These are phyloP conservation scores for Sporothrix schenckii DNA, from an alignment of 2,329 filamentous ascomycete species.

Conservation along the genomic window DNA sequence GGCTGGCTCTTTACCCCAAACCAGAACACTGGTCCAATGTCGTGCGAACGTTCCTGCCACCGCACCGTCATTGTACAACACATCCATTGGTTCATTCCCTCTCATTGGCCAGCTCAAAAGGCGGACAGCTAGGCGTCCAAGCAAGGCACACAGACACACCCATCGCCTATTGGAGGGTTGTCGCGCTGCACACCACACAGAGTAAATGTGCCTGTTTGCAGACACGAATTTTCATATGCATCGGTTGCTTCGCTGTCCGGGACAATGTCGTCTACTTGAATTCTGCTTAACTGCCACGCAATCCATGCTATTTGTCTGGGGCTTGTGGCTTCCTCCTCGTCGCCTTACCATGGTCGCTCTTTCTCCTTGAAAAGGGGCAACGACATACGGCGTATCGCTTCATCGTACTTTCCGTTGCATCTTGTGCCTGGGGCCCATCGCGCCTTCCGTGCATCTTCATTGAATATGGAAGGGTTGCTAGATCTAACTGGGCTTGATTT, in stretches of 20 bases:
- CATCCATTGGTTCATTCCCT: not conserved
- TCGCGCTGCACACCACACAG: not conserved
- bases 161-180: not conserved
- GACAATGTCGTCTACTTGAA: not conserved
- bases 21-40: conserved; percentile 18
- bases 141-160: conserved; percentile 16
- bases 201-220: not conserved
- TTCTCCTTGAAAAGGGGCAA: not conserved
- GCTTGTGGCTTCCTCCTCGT: conserved; percentile 3
- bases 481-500: not conserved
- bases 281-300: not conserved
- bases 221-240: not conserved
- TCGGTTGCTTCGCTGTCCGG: no score
- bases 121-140: conserved; percentile 27
- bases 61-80: not conserved
- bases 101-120: conserved; percentile 13
- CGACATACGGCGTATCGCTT: not conserved
- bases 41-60: conserved; percentile 12
- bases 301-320: conserved; percentile 2
- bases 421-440: not conserved
- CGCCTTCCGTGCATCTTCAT: not conserved
- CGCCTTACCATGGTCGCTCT: not conserved
- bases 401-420: conserved; percentile 13
- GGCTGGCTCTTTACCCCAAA: conserved; percentile 12
- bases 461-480: conserved; percentile 11